Evolutionary conservation across 148 eudicot genomes (phyloP).

Genomic region (Spergularia bocconei): DNA sequence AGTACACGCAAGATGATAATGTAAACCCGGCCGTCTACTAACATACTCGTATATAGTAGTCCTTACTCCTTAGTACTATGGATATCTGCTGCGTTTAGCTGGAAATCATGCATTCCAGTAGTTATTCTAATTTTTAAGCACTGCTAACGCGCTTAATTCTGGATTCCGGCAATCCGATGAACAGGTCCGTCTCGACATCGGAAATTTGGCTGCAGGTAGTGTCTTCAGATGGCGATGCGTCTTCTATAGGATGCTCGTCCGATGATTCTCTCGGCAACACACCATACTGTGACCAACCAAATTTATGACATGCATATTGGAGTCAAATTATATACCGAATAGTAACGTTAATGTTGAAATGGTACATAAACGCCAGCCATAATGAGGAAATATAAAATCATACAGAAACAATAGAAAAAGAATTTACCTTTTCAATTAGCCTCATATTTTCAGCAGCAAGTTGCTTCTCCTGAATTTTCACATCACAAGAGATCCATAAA

Average conservation of each 20-base stretch:
- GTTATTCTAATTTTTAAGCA: neutral
- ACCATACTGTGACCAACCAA: constrained; percentile 20
- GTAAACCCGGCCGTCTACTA: neutral
- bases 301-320: neutral
- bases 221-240: constrained; percentile 37
- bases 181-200: constrained; percentile 70
- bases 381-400: neutral
- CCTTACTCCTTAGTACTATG: neutral
- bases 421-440: constrained; percentile 48
- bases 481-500: neutral
- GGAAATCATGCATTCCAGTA: neutral
- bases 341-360: too few species aligned
- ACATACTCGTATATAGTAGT: neutral
- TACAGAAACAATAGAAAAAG: neutral
- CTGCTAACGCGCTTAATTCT: constrained; percentile 30
- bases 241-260: constrained; percentile 25
- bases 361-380: neutral
- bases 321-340: too few species aligned
- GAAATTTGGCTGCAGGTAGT: constrained; percentile 45
- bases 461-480: constrained; percentile 46
- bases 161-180: constrained; percentile 62
- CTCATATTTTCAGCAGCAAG: constrained; percentile 55
- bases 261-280: constrained; percentile 22
- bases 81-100: neutral
- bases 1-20: neutral